Conservation (phyloP, 169 alveolate species). For the Babesia gibsoni region DNA sequence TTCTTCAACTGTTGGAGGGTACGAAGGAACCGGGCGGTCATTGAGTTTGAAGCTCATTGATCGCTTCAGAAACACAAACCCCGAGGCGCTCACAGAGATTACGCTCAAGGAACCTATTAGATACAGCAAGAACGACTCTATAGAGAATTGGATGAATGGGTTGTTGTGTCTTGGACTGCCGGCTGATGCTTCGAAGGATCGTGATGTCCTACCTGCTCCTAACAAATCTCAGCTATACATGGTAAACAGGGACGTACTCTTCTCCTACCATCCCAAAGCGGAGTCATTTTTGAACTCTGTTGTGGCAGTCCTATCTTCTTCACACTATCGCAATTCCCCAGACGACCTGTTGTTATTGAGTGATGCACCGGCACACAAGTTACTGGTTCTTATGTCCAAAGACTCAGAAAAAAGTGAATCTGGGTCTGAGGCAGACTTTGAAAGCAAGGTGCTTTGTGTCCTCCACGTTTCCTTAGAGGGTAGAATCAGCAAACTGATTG, state of each 20-base stretch:
- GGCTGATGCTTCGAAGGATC: slow-evolving; percentile 85
- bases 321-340: slow-evolving; percentile 99
- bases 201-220: slow-evolving; percentile 89
- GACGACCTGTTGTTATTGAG: slow-evolving; percentile 96
- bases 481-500: slow-evolving; percentile 78
- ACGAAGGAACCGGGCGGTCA: slow-evolving; percentile 99
- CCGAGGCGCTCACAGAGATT: slow-evolving; percentile 79
- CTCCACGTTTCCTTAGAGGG: slow-evolving; percentile 92
- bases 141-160: slow-evolving; percentile 96
- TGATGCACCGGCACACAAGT: slow-evolving; percentile 99
- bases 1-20: slow-evolving; percentile 98
- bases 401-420: background rate
- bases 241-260: slow-evolving; percentile 97
- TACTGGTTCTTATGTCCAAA: slow-evolving; percentile 86
- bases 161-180: slow-evolving; percentile 92
- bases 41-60: slow-evolving; percentile 90
- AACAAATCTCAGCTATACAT: slow-evolving; percentile 90
- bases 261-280: slow-evolving; percentile 94
- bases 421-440: slow-evolving; percentile 34
- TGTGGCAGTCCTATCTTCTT: slow-evolving; percentile 93
- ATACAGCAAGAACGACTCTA: slow-evolving; percentile 94
- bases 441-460: slow-evolving; percentile 84
- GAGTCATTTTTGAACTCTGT: slow-evolving; percentile 93
- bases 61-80: slow-evolving; percentile 81
- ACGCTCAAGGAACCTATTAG: slow-evolving; percentile 94